Evolutionary conservation across 805 yeast genomes (phyloP).

Genomic region (Ogataea polymorpha): DNA sequence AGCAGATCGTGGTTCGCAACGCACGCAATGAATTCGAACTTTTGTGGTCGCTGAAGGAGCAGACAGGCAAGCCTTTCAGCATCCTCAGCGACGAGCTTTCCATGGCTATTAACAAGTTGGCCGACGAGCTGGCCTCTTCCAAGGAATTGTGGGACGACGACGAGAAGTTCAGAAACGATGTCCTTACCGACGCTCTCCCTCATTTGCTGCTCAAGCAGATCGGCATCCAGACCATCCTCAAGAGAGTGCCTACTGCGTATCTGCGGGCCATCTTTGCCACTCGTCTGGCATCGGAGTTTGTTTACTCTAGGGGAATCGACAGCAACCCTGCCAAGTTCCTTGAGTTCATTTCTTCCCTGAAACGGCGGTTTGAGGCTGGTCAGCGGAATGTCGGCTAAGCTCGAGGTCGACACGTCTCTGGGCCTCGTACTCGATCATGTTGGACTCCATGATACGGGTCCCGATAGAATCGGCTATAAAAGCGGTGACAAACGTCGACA

Average conservation of each 20-base stretch:
- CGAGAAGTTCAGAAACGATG: slow-evolving; percentile 66
- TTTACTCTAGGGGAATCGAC: slow-evolving; percentile 75
- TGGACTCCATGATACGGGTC: slow-evolving; percentile 27
- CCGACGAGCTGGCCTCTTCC: slow-evolving; percentile 79
- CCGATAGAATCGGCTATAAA: slow-evolving; percentile 31
- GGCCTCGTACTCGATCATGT: slow-evolving; percentile 33
- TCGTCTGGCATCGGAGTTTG: slow-evolving; percentile 78
- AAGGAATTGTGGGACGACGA: slow-evolving; percentile 85
- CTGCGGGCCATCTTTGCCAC: slow-evolving; percentile 87
- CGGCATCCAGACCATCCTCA: slow-evolving; percentile 64
- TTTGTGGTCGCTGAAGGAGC: slow-evolving; percentile 72
- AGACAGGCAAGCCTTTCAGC: slow-evolving; percentile 60
- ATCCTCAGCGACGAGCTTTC: slow-evolving; percentile 82
- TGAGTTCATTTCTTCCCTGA: slow-evolving; percentile 60
- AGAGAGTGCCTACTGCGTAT: slow-evolving; percentile 83
- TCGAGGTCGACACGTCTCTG: slow-evolving; percentile 30
- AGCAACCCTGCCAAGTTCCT: slow-evolving; percentile 77
- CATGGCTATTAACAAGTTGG: slow-evolving; percentile 75
- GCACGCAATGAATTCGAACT: slow-evolving; percentile 85
- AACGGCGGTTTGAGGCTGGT: slow-evolving; percentile 35
- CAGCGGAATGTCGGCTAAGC: slow-evolving; percentile 8
- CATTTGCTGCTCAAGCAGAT: slow-evolving; percentile 58
- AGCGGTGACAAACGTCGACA: slow-evolving; percentile 31
- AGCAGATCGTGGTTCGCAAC: slow-evolving; percentile 66
- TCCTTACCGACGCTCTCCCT: slow-evolving; percentile 78